Percentiles rank a stretch among this genome's conserved stretches.
Evolutionary conservation across 441 rosid genomes (phyloP).

Genomic region (Raphanus hybrid): DNA sequence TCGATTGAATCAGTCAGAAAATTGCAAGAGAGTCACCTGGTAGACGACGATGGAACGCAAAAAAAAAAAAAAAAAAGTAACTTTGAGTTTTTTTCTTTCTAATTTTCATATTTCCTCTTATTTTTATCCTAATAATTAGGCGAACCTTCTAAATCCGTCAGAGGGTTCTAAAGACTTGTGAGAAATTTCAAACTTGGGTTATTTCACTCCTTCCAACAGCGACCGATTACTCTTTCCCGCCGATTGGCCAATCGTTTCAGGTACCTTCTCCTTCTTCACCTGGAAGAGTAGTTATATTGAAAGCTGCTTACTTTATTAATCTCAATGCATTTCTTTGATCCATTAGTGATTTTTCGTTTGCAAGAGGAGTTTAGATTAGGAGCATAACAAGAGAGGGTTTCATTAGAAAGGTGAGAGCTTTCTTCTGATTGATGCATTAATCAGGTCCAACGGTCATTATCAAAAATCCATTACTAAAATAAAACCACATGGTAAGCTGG

Average conservation of each 20-base stretch:
- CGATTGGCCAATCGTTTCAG: constrained; percentile 27
- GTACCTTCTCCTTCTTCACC: too few species aligned
- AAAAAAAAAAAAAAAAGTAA: too few species aligned
- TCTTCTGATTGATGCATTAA: too few species aligned
- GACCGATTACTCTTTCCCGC: constrained; percentile 13
- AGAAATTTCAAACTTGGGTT: constrained; percentile 13
- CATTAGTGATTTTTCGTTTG: too few species aligned
- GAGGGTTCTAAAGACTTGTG: not conserved
- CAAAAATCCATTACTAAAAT: too few species aligned
- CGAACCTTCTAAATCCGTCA: not conserved
- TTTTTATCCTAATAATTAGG: too few species aligned
- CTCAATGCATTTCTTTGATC: constrained; percentile 12
- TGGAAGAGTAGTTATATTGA: too few species aligned
- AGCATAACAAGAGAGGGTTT: not conserved
- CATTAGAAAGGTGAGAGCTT: too few species aligned
- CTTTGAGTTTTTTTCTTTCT: not conserved
- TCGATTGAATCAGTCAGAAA: not conserved
- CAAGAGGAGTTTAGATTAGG: not conserved
- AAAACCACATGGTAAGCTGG: too few species aligned
- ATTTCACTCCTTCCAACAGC: constrained; percentile 18
- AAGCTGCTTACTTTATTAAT: not conserved
- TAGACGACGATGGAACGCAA: constrained; percentile 12
- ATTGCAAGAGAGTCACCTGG: constrained; percentile 28
- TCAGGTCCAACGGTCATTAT: too few species aligned
- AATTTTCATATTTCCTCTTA: not conserved